Base-by-base conservation (phyloP, 2,329 filamentous ascomycete species). In the Exophiala sp. region DNA sequence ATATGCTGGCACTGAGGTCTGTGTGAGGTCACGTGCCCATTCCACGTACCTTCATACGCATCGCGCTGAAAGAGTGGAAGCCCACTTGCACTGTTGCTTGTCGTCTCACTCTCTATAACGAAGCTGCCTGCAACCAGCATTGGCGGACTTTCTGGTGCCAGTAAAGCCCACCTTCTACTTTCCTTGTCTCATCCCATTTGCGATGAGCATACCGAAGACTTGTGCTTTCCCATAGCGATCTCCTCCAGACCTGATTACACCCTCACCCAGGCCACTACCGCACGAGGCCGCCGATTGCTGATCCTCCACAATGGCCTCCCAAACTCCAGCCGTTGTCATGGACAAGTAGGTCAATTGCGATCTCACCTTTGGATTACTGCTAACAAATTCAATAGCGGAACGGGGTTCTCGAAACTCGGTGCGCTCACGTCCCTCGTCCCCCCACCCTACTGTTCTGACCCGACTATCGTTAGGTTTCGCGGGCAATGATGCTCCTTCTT, bases 301-400 rank as follows among this genome's bases (percentile, higher is more conserved):
- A 29, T 44, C 30, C 35, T 44, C 64, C 68, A 64, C 3, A 57
- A 98, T 98, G 93, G 91, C 93, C 68, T 86, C 86, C 76, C 91
- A 97, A 82, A 97, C 93, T 69, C 93, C 93, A 65, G 93, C 93
- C 87, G 93, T 98, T 96, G 93, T 98, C 88, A 98, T 98, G 91
- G 93, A 98, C 93, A 98, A 98, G 93, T 96, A 85, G 74, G 88
- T 80, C 35, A 60, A 56, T 54, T 50, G 34, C 34, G 37, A 43
- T 51, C 55, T 47, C 18, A 43, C 43, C 53, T 11, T 40, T 48
- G 50, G 56, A 45, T 46, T 24, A 62, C 27, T 44, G 44, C 72
- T 74, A 65, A 76, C 66, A 59, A 60, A 52, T 53, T 53, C 32
- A 64, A 55, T 71, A 98, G 93, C 85, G 93, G 93, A 77, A 98